Conservation (phyloP, 495 filamentous ascomycete species). For the Hypoxylon perforatum region DNA sequence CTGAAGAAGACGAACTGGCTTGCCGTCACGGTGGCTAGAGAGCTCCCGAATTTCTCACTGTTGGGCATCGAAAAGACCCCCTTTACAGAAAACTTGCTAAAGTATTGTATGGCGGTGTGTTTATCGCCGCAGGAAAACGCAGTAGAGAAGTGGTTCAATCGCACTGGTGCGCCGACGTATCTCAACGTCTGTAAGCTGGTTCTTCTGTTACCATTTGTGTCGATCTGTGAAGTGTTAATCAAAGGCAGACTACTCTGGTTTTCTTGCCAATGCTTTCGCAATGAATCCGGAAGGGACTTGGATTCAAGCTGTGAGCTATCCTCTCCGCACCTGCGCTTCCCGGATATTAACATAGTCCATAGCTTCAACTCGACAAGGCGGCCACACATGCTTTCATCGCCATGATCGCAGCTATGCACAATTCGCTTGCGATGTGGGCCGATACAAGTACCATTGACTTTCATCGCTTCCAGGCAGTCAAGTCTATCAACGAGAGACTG, state of each 20-base stretch:
- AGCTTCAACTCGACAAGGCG: slow-evolving; percentile 47
- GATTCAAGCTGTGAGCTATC: slow-evolving; percentile 39
- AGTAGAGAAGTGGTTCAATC: slow-evolving; percentile 46
- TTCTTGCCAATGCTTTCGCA: slow-evolving; percentile 47
- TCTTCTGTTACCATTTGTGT: background rate
- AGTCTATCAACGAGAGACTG: slow-evolving; percentile 46
- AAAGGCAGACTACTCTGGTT: slow-evolving; percentile 43
- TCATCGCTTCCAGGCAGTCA: slow-evolving; percentile 46
- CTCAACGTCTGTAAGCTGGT: slow-evolving; percentile 43
- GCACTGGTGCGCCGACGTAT: slow-evolving; percentile 41
- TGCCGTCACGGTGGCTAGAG: slow-evolving; percentile 41
- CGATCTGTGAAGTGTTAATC: slow-evolving; percentile 17
- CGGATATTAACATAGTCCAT: slow-evolving; percentile 2
- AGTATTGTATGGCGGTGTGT: slow-evolving; percentile 48
- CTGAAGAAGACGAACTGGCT: slow-evolving; percentile 41
- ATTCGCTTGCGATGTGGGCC: slow-evolving; percentile 43
- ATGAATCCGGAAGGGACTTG: slow-evolving; percentile 49
- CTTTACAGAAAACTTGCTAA: slow-evolving; percentile 42
- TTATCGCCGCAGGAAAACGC: slow-evolving; percentile 42
- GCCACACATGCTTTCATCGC: slow-evolving; percentile 48
- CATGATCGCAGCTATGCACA: slow-evolving; percentile 47
- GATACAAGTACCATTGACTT: slow-evolving; percentile 48
- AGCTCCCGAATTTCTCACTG: slow-evolving; percentile 45
- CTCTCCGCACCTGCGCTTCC: background rate
- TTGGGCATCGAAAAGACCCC: slow-evolving; percentile 46